Base-by-base conservation (phyloP, 2,329 filamentous ascomycete species). In the Geosmithia putterillii region DNA sequence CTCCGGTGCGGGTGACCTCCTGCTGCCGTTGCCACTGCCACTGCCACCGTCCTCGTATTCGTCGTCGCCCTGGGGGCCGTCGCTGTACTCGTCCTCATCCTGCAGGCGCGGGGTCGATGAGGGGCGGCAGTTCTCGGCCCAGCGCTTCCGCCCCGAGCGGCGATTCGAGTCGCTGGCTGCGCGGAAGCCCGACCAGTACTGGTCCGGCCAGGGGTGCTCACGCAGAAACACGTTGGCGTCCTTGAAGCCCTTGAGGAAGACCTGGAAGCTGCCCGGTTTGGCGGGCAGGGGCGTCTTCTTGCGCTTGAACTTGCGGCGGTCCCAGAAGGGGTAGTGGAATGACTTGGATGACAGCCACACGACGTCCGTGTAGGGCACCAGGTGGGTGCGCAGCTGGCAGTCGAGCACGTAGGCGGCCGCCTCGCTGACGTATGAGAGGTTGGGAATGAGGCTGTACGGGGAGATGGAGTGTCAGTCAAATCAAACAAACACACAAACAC, bases 301-400 rank as follows among this genome's bases (percentile, higher is more conserved):
- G 56, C 86, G 78, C 58, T 92, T 88, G 57, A 84, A 92, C 53
- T 81, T 87, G 55, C 89, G 77, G 18, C 90, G 79, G 56, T 95
- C 89, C 89, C 89, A 98, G 60, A 92, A 96, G 46, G 95, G 92
- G 58, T 98, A 98, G 62, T 94, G 89, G 60, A 98, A 98, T 2
- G 89, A 94, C 60, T 94, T 96, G 17, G 92, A 96, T 6, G 90
- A 94, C 21, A 98, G 71, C 56, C 83, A 85, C 28, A 96, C 88
- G 36, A 98, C 86, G 54, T 95, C 92, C 37, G 92, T 98, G 55
- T 95, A 96, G 1, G 92, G 92, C 5, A 98, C 94, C 52, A 98
- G 73, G 58, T 94, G 80, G 18, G 92, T 96, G 52, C 82, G 83
- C 41, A 98, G 70, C 56, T 94, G 88, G 51, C 77, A 81, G 62